Evolutionary conservation across 148 eudicot species (phyloP), one percentile per base, ranked within the genome.

Genomic region (Vaccinium vitisidaea): DNA sequence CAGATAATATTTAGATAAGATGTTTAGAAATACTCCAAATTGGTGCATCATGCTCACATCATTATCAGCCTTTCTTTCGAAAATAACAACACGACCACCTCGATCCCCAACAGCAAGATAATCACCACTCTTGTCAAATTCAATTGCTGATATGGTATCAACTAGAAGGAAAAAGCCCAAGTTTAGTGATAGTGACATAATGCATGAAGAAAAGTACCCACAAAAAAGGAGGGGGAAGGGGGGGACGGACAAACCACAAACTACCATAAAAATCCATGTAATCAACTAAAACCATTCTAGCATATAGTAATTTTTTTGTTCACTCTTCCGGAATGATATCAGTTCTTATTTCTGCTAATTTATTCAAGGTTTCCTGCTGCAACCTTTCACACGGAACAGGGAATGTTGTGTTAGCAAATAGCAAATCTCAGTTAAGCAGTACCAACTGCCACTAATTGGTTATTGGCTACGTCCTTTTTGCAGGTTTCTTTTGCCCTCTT

Each of bases 41-140:
- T 50, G 79, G 23, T 82, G 79, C 71, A 80, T 83, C 74, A 80
- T 67, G 55, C 91, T 79, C 88, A 90, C 92, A 87, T 88, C 75
- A 82, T 85, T 84, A 55, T 77, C 81, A 83, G 86, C 80, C 76
- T 85, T 83, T 73, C 58, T 83, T 83, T 90, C 84, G 11, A 90
- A 90, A 71, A 90, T 87, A 19, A 91, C 90, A 48, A 91, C 84
- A 74, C 93, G 90, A 8, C 93, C 92, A 18, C 92, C 93, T 80
- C 81, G 86, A 86, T 91, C 93, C 50, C 92, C 93, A 36, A 88
- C 89, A 76, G 92, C 93, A 32, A 91, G 88, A 87, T 90, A 84
- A 85, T 90, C 88, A 63, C 93, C 93, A 36, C 54, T 90, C 75
- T 90, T 83, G 43, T 91, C 91, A 25, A 91, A 91, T 16, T 91